Evolutionary conservation across 2,329 filamentous ascomycete genomes (phyloP), one percentile per base, ranked within the genome.

Genomic region (Verticillium albo-atrum): DNA sequence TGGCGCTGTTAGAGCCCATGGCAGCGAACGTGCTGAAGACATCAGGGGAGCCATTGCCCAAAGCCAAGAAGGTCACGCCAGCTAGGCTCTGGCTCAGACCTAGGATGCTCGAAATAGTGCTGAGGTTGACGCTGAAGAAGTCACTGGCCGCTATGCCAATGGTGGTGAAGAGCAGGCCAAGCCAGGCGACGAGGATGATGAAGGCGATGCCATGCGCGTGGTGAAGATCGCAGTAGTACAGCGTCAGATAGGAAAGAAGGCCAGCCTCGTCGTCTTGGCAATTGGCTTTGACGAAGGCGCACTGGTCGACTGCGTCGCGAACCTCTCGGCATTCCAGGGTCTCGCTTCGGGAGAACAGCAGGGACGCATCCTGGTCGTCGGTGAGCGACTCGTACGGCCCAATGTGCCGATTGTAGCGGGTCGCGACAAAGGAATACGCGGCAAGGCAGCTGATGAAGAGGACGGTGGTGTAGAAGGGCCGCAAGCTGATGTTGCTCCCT

Each of bases 1-100:
- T 96, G n/a, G 94, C 94, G 71, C 93, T 97, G 70, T 98, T 92
- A 26, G 93, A 97, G 69, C 88, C 89, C 92, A 99, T 98, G 66
- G 95, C 96, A 17, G 95, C 95, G 76, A 99, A 98, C 2, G 95
- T 99, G 65, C 93, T 97, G 75, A 99, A 99, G 53, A 99, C 93
- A 74, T 99, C 95, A 2, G 95, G 95, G 62, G 94, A 98, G 57
- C 95, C 95, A 78, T 99, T 99, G 64, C 95, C 95, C 75, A 99
- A 96, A 9, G 95, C 95, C 57, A 99, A 78, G 68, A 99, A 96
- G 0, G 95, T 99, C 28, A 99, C 96, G 35, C 95, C 95, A 0
- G 95, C 92, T 75, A 99, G 83, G 72, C 92, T 98, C 78, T 99
- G 93, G 73, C 93, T 97, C 79, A 99, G 89, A 23, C 94, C 93